A percentile compares a stretch with the other conserved stretches of the same genome.
These are phyloP conservation scores for Xylaria nigripes DNA, from an alignment of 495 filamentous ascomycete genomes.

Conservation along the genomic window DNA sequence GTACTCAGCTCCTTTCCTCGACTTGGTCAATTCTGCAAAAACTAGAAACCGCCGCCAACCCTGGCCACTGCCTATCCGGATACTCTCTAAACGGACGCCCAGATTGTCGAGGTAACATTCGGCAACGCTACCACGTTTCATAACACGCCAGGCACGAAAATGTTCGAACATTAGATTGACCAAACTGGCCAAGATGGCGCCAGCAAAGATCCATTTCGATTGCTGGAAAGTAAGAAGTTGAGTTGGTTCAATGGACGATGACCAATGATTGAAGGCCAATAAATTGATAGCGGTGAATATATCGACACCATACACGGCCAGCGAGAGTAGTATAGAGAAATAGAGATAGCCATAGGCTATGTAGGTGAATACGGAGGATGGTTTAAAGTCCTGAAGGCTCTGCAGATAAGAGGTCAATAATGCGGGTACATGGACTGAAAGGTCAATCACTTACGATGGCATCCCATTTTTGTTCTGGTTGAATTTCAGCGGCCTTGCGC, in stretches of 20 bases:
- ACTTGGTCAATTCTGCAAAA: conserved; percentile 85
- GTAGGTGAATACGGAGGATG: conserved; percentile 61
- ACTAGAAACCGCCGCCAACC: conserved; percentile 85
- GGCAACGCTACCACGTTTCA: conserved; percentile 76
- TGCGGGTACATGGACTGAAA: not conserved
- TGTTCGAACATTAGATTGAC: conserved; percentile 68
- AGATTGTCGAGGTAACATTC: conserved; percentile 84
- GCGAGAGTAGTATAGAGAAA: conserved; percentile 64
- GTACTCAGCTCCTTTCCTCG: conserved; percentile 84
- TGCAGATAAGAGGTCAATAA: conserved; percentile 24
- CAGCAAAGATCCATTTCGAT: conserved; percentile 80
- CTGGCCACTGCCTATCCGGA: conserved; percentile 55
- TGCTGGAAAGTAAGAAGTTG: conserved; percentile 54
- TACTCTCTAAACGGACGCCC: conserved; percentile 71
- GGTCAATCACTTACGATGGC: conserved; percentile 62
- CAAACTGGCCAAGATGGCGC: conserved; percentile 81
- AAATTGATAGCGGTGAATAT: conserved; percentile 89
- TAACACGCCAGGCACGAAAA: conserved; percentile 66
- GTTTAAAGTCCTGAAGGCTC: conserved; percentile 86
- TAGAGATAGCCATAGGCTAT: conserved; percentile 83
- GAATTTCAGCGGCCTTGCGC: conserved; percentile 56
- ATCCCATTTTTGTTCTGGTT: conserved; percentile 85
- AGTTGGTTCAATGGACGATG: conserved; percentile 38
- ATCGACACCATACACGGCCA: conserved; percentile 84
- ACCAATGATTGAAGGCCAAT: conserved; percentile 69